Evolutionary conservation across 805 yeast genomes (phyloP).

Genomic region (Candida suzukii): DNA sequence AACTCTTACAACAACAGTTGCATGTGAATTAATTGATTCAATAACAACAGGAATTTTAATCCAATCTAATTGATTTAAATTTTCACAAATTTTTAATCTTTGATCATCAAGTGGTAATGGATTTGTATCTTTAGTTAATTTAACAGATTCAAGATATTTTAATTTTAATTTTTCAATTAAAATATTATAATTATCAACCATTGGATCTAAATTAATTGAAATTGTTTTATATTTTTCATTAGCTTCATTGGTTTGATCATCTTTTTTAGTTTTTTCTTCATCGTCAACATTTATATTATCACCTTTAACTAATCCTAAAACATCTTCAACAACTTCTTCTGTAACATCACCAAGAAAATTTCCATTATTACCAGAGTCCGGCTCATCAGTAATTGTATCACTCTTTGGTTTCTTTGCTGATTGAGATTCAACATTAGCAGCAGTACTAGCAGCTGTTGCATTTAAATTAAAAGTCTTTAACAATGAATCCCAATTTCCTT

Average conservation of each 20-base stretch:
- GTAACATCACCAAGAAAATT: conserved; percentile 16
- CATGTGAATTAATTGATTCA: conserved; percentile 76
- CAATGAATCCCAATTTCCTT: not conserved
- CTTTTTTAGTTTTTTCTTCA: not conserved
- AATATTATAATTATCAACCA: not conserved
- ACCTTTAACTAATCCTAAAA: conserved; percentile 6
- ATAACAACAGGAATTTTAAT: conserved; percentile 67
- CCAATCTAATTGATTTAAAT: conserved; percentile 66
- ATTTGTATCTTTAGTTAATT: conserved; percentile 9
- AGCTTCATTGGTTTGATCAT: not conserved
- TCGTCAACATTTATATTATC: conserved; percentile 1
- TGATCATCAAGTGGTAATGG: conserved; percentile 18
- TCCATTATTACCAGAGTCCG: not conserved
- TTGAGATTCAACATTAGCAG: too few species aligned
- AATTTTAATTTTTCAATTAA: not conserved
- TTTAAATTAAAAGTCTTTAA: not conserved
- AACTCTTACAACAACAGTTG: conserved; percentile 69
- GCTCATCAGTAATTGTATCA: not conserved
- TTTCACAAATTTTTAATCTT: conserved; percentile 32
- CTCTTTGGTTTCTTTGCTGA: not conserved
- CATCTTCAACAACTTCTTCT: conserved; percentile 21
- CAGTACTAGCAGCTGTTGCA: not conserved
- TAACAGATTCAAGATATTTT: not conserved
- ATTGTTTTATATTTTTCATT: not conserved
- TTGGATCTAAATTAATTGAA: not conserved